These are phyloP conservation scores for Cercospora citrullina DNA, from an alignment of 2,329 filamentous ascomycete species.

Conservation along the genomic window DNA sequence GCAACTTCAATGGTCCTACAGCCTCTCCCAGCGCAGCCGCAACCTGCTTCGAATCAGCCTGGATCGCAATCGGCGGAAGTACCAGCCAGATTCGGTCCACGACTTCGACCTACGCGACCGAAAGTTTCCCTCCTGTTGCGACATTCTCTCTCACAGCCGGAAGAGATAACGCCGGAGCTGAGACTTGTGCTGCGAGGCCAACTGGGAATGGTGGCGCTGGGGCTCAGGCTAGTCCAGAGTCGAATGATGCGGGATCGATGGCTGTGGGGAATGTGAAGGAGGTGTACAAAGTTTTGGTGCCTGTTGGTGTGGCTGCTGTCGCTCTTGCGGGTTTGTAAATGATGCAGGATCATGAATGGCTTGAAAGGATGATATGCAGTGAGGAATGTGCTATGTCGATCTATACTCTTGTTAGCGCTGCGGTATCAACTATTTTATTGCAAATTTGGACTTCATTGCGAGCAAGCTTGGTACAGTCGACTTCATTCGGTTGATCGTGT, in stretches of 20 bases:
- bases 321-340: neutral
- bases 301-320: constrained; percentile 2
- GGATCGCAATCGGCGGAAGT: neutral
- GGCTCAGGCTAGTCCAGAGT: neutral
- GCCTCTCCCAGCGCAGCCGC: neutral
- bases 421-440: neutral
- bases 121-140: neutral
- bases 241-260: neutral
- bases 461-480: neutral
- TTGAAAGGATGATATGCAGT: neutral
- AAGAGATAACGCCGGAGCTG: neutral
- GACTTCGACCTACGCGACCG: neutral
- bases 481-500: neutral
- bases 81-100: neutral
- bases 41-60: neutral
- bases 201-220: neutral
- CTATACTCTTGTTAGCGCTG: neutral
- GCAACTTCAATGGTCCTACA: neutral
- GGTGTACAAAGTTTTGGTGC: constrained; percentile 5
- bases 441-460: neutral
- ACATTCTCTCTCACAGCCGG: neutral
- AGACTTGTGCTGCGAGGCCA: neutral
- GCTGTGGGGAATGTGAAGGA: neutral
- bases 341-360: neutral
- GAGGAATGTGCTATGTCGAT: neutral